Conservation (phyloP, 305 asterid genomes). For the Striga hermonthica region DNA sequence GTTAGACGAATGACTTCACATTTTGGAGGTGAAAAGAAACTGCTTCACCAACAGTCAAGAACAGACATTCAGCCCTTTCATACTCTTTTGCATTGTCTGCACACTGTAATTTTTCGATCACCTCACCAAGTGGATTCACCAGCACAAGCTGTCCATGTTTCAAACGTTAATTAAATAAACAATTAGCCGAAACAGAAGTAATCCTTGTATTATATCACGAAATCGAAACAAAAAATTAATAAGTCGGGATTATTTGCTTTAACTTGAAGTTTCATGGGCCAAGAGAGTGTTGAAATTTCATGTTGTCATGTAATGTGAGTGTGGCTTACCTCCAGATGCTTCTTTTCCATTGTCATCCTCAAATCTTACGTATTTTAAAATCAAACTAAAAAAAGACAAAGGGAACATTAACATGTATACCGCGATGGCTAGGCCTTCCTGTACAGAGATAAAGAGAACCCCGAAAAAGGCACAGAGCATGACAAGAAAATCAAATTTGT, state of each 20-base stretch:
- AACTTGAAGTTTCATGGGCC: neutral
- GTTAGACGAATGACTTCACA: constrained; percentile 42
- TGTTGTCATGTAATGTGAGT: neutral
- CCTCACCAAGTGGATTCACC: constrained; percentile 84
- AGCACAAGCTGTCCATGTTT: constrained; percentile 54
- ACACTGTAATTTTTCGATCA: constrained; percentile 64
- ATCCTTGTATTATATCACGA: too few species aligned
- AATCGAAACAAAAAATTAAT: neutral
- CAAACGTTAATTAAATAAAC: neutral
- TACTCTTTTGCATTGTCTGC: constrained; percentile 51
- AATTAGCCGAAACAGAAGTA: too few species aligned
- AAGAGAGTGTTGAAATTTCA: neutral
- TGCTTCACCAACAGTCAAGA: constrained; percentile 89
- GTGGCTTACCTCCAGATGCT: constrained; percentile 59
- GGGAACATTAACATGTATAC: constrained; percentile 32
- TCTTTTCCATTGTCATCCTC: constrained; percentile 57
- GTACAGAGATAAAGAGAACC: constrained; percentile 73
- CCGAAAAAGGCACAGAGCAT: constrained; percentile 73
- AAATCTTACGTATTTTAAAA: constrained; percentile 49
- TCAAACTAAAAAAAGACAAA: too few species aligned
- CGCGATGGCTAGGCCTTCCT: constrained; percentile 76
- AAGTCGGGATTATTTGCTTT: neutral
- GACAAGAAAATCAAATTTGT: constrained; percentile 71
- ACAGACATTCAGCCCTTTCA: constrained; percentile 52
- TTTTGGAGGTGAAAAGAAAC: constrained; percentile 53